Base-by-base conservation (phyloP, 306 rosid genomes). In the Argentina anserina region DNA sequence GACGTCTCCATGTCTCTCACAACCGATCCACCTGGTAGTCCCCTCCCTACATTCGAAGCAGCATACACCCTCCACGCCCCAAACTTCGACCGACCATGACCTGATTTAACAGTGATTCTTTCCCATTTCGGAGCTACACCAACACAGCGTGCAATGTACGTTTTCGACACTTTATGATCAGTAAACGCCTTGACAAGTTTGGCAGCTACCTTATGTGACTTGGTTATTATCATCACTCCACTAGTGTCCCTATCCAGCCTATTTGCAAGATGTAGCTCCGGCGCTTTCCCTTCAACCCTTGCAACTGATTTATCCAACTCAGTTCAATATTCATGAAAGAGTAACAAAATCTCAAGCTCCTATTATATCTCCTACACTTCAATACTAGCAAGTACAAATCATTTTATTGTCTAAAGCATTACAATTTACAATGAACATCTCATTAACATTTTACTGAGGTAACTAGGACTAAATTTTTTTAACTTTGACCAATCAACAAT, bases 231-330 rank as follows among this genome's bases (percentile, higher is more conserved):
- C 96, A 85, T 85, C 0, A 91, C 80, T 49, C 98, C 97, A 47
- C 87, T 93, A 8, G 96, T 93, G 84, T 90, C 98, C 5, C 96
- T 89, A 53, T 91, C 97, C 7, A 93, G 98, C 15, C 97, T 87
- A 31, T 90, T 90, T 9, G 98, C 96, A 42, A 90, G 98, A 77
- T 90, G 97, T 26, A 90, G 89, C 84, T 93, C 90, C 2, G 73
- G 85, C 8, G 23, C 67, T 52, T 65, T 70, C 42, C 34, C 73
- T 37, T 78, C 41, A 49, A 56, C 39, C 69, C 77, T 91, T 86
- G 80, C 45, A 74, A 75, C 31, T 21, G 61, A 40, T 55, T 11
- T 80, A 13, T 43, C 12, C 4, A 74, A 59, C 63, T 70, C 34
- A 49, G 68, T 23, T 47, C 68, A 65, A 41, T n/a, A 53, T 64